These are phyloP conservation scores for Candida krabiensis DNA, from an alignment of 805 yeast genomes.

Conservation along the genomic window DNA sequence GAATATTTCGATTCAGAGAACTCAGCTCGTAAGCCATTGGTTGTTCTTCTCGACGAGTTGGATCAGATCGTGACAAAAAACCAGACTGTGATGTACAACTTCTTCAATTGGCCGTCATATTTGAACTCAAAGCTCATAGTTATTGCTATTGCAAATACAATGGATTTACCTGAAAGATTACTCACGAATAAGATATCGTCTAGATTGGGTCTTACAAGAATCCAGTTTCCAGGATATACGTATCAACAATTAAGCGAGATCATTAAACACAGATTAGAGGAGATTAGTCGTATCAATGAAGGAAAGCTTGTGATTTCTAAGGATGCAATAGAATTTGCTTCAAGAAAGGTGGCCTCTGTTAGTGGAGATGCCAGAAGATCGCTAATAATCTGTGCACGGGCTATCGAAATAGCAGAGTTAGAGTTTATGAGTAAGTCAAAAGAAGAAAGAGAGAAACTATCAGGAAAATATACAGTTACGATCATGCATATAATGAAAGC, in stretches of 20 bases:
- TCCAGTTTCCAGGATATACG: slow-evolving; percentile 87
- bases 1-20: slow-evolving; percentile 51
- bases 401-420: slow-evolving; percentile 81
- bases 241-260: slow-evolving; percentile 74
- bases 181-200: slow-evolving; percentile 88
- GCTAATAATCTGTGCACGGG: slow-evolving; percentile 80
- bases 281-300: slow-evolving; percentile 39
- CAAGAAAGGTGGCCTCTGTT: slow-evolving; percentile 92
- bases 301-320: slow-evolving; percentile 48
- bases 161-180: slow-evolving; percentile 93
- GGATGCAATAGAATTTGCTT: slow-evolving; percentile 88
- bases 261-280: slow-evolving; percentile 66
- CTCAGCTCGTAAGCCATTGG: slow-evolving; percentile 51
- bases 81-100: slow-evolving; percentile 89
- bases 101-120: slow-evolving; percentile 96
- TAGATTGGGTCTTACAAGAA: slow-evolving; percentile 82
- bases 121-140: slow-evolving; percentile 77
- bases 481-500: slow-evolving; percentile 79
- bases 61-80: slow-evolving; percentile 86
- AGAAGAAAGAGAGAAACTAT: slow-evolving; percentile 26
- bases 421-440: slow-evolving; percentile 44
- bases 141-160: slow-evolving; percentile 92
- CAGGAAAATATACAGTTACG: slow-evolving; percentile 53
- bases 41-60: slow-evolving; percentile 85
- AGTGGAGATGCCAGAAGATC: slow-evolving; percentile 98